Evolutionary conservation across 805 yeast genomes (phyloP).

Genomic region (Starmerella bacillaris): DNA sequence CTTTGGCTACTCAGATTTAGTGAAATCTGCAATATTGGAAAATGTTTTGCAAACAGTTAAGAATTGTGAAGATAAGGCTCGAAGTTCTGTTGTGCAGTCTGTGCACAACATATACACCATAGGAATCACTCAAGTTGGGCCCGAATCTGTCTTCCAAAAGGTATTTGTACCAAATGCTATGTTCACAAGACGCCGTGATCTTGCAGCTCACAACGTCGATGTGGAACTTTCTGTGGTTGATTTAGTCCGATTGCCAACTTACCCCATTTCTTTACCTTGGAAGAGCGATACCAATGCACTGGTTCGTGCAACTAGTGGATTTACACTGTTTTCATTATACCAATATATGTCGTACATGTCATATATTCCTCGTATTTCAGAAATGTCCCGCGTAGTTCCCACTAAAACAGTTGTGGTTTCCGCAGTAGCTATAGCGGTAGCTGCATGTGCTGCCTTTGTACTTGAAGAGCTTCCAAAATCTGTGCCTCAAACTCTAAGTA

Average conservation of each 20-base stretch:
- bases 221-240: conserved; percentile 50
- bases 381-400: conserved; percentile 35
- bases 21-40: conserved; percentile 50
- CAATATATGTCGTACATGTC: conserved; percentile 9
- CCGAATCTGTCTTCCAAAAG: conserved; percentile 31
- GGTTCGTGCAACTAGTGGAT: conserved; percentile 11
- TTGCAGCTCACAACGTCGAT: conserved; percentile 37
- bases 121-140: conserved; percentile 51
- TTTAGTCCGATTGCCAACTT: conserved; percentile 37
- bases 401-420: conserved; percentile 37
- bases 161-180: conserved; percentile 47
- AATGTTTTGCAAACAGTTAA: conserved; percentile 47
- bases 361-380: conserved; percentile 15
- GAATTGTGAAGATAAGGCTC: conserved; percentile 52
- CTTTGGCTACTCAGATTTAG: conserved; percentile 48
- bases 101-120: conserved; percentile 44
- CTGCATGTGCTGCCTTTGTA: conserved; percentile 42
- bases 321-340: conserved; percentile 13
- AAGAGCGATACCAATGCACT: conserved; percentile 11
- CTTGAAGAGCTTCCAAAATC: conserved; percentile 76
- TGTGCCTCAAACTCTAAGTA: conserved; percentile 63
- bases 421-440: conserved; percentile 31
- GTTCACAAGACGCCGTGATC: conserved; percentile 63
- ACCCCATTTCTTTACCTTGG: conserved; percentile 15
- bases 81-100: conserved; percentile 36